These are phyloP conservation scores for Fusarium sp. DNA, from an alignment of 2,329 filamentous ascomycete species.

Conservation along the genomic window DNA sequence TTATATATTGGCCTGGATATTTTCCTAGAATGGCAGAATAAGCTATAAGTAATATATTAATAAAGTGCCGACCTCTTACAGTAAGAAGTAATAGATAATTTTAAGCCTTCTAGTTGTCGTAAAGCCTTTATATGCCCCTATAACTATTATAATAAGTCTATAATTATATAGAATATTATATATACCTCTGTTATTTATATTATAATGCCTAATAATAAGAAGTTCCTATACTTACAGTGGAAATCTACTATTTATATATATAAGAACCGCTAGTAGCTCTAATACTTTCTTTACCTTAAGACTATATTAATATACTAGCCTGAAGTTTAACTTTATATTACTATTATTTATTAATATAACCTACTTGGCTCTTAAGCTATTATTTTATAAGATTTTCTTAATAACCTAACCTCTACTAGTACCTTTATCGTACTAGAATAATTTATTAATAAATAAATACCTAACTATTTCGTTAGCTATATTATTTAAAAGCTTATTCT, in stretches of 20 bases:
- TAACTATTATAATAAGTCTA: not conserved
- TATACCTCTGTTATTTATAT: not conserved
- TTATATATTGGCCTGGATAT: constrained; percentile 1
- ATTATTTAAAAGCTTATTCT: constrained; percentile 6
- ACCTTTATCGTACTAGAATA: not conserved
- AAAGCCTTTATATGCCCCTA: constrained; percentile 2
- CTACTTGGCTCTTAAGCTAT: not conserved
- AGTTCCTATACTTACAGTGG: not conserved
- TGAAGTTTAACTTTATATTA: not conserved
- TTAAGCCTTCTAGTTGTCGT: not conserved
- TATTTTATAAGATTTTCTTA: not conserved
- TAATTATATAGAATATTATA: no score
- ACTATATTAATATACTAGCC: constrained; percentile 2
- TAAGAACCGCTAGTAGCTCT: not conserved
- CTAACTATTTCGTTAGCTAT: not conserved
- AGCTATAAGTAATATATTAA: constrained; percentile 8
- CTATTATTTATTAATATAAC: not conserved
- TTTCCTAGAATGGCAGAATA: constrained; percentile 1
- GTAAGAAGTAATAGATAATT: constrained; percentile 5
- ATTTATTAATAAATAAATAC: constrained; percentile 1
- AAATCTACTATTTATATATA: not conserved
- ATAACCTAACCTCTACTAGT: not conserved
- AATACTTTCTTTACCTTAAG: constrained; percentile 1
- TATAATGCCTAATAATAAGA: not conserved
- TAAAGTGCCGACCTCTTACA: not conserved